Evolutionary conservation across 345 rosid genomes (phyloP).

Genomic region (Sapria himalayana): DNA sequence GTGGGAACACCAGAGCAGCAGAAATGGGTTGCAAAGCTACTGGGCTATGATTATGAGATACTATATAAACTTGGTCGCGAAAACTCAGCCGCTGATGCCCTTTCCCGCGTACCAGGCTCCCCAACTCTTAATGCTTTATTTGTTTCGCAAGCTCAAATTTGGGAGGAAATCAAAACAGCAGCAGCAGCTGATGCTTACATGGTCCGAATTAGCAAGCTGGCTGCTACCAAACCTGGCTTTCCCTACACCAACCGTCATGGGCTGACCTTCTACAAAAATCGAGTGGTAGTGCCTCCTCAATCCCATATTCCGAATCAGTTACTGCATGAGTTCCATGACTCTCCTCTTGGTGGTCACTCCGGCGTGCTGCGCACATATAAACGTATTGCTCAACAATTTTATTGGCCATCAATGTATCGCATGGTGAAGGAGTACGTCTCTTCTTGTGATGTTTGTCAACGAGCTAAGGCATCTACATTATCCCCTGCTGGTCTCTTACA

Average conservation of each 20-base stretch:
- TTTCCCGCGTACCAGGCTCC: background rate
- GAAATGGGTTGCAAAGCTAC: background rate
- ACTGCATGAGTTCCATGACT: background rate
- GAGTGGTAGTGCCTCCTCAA: background rate
- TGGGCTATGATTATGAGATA: background rate
- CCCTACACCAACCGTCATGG: background rate
- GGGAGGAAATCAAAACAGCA: background rate
- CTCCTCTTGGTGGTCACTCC: background rate
- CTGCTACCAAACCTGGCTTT: background rate
- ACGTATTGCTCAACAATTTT: slow-evolving; percentile 4
- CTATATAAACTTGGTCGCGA: background rate
- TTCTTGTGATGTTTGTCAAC: background rate
- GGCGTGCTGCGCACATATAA: background rate
- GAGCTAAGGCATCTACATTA: background rate
- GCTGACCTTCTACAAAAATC: background rate
- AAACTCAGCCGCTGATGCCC: background rate
- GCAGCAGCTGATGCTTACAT: background rate
- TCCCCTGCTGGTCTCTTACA: background rate
- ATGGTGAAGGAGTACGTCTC: background rate
- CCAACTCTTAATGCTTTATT: background rate
- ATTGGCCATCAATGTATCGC: slow-evolving; percentile 1
- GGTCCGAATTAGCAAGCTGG: background rate
- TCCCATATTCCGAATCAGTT: background rate
- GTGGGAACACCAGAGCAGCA: too few relatives aligned
- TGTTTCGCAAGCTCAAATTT: background rate